A percentile compares a stretch with the other conserved stretches of the same genome.
Evolutionary conservation across 202 grass and related monocot genomes (phyloP).

Genomic region (Schoenoplectus tabernaemontani): DNA sequence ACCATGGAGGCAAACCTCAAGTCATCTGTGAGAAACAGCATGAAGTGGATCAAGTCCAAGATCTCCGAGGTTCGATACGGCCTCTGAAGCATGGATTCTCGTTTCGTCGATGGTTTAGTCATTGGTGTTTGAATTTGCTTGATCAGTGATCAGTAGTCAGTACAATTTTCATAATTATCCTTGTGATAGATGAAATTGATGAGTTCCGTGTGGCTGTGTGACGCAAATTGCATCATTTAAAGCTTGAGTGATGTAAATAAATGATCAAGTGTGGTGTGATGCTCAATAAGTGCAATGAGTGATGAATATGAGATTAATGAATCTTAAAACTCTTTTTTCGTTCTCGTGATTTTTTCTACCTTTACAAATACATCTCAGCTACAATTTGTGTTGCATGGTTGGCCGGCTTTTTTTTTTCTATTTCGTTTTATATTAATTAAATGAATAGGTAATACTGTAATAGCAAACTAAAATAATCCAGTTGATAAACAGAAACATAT

Average conservation of each 20-base stretch:
- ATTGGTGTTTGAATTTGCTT: background rate
- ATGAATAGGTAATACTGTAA: background rate
- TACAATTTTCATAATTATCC: background rate
- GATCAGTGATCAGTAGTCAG: background rate
- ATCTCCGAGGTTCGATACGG: conserved; percentile 64
- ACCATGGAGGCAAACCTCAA: conserved; percentile 75
- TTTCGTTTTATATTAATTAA: background rate
- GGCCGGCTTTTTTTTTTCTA: background rate
- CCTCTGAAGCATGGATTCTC: conserved; percentile 26
- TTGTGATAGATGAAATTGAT: background rate
- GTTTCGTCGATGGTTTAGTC: background rate
- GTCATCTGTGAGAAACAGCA: conserved; percentile 57
- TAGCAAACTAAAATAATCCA: background rate
- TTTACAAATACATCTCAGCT: background rate
- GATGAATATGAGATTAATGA: background rate
- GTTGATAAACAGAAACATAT: background rate
- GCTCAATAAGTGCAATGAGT: conserved; percentile 7
- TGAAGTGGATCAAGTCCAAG: conserved; percentile 99
- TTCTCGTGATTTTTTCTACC: background rate
- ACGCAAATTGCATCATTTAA: background rate
- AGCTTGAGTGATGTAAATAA: conserved; percentile 12
- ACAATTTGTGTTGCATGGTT: background rate
- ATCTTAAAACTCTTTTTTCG: background rate
- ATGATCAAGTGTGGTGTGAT: background rate
- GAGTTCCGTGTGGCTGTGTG: background rate